Evolutionary conservation across 352 stramenopile genomes (phyloP), one percentile per base, ranked within the genome.

Genomic region (Hyaloperonospora arabidopsidis): DNA sequence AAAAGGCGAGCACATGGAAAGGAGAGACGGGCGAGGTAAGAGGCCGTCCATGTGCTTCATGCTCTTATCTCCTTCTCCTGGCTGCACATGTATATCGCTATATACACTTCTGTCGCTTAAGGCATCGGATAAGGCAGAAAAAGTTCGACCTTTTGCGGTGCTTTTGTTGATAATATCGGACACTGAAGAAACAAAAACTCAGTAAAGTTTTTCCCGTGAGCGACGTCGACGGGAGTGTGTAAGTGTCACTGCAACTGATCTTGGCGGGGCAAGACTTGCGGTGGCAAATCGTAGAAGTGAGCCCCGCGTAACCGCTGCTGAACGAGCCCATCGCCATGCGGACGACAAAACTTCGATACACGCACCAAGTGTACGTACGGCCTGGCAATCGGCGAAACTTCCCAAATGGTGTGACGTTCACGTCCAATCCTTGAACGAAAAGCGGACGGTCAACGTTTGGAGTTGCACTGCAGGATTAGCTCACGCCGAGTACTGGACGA

Each of bases 1-100:
- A 36, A 64, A 60, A 55, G 63, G 54, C 34, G 55, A 60, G 38
- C 41, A 29, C 43, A 64, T 28, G 60, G 46, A 68, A 68, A 68
- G 60, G 60, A 64, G 54, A 10, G 49, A 18, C 45, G 28, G 43
- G 2, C 28, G 41, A 21, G n/a, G n/a, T n/a, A 41, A 40, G 14
- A 49, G 46, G 29, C 54, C 54, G 54, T 63, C 60, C 60, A 63
- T 40, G 47, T 53, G 44, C 53, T 28, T 17, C 32, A 32, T 45
- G 32, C 32, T 55, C 49, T 64, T 63, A 64, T 67, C 59, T 49
- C 43, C 48, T n/a, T 18, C n/a, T 22, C 10, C 15, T n/a, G n/a
- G 19, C 38, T 6, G 15, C 11, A 18, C 4, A 10, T 41, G 15
- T 18, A 41, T 41, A 10, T 41, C 5, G 40, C 40, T 44, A 43